Base-by-base conservation (phyloP, 345 rosid species). In the Anacardium occidentale region DNA sequence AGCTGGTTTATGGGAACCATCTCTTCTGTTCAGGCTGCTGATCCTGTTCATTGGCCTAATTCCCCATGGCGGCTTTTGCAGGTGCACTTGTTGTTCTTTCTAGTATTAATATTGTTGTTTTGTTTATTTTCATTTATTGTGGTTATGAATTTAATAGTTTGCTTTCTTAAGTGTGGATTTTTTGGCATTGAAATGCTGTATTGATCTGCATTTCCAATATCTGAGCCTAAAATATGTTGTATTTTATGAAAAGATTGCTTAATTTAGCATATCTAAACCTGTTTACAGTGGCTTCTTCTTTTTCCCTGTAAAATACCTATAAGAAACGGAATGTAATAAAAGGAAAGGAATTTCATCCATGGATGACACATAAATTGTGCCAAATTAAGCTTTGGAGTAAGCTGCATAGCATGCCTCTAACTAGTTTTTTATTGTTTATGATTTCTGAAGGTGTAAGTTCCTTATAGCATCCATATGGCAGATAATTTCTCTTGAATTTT, bases 1-100 rank as follows among this genome's bases (percentile, higher is more conserved):
- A 94, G 98, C 75, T 94, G 98, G 97, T 94, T 94, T 75, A 90
- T 89, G 95, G 98, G 98, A 37, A 90, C 93, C 26, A 87, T 90
- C 40, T 90, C 98, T 32, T 78, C 80, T 66, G 98, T 88, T 65
- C 90, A 87, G 66, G 91, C 92, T 59, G 79, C 88, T 40, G 97
- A 94, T 66, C 88, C 90, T 25, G 80, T 89, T 45, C 88, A 76
- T 57, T 94, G 98, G 98, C 92, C 97, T 60, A 84, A 86, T 73
- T 94, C 99, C 24, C 98, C 97, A 11, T 94, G 99, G 99, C 82
- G 97, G 4, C 89, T 94, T 78, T 81, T 94, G 6, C 93, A 88
- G 98, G 99, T 94, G 80, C 48, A n/a, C 10, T 34, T 58, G 44
- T 60, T 64, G 13, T 40, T 25, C 58, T 66, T 72, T n/a, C 10